Percentiles rank a stretch among this genome's conserved stretches.
phyloP scores from a whole-genome alignment of 2,329 filamentous ascomycete genomes.

The Hypoxylon sp. region DNA sequence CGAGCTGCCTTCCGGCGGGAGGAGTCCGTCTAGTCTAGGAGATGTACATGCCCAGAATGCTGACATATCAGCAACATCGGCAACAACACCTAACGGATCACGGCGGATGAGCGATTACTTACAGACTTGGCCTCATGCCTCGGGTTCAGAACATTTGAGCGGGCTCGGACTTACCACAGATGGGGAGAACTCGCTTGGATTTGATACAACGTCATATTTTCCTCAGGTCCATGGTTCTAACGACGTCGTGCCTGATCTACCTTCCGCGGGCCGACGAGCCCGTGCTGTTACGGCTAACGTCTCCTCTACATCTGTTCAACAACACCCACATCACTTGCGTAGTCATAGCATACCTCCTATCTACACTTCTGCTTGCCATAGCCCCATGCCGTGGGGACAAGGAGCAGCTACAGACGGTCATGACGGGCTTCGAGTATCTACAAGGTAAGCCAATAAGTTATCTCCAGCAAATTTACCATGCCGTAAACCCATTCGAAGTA shows the following conservation, averaged over 20 bases:
- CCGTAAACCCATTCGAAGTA: not conserved
- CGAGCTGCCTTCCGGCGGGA: constrained; percentile 47
- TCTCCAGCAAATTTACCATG: not conserved
- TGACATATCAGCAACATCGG: constrained; percentile 32
- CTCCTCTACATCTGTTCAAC: constrained; percentile 43
- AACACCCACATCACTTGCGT: constrained; percentile 48
- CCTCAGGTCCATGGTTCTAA: constrained; percentile 46
- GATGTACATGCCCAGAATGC: constrained; percentile 42
- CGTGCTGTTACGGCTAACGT: constrained; percentile 50
- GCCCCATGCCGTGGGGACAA: constrained; percentile 50
- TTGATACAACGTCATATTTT: constrained; percentile 48
- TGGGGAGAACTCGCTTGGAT: constrained; percentile 48
- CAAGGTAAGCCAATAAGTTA: constrained; percentile 44
- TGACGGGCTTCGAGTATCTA: constrained; percentile 49
- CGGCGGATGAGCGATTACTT: constrained; percentile 51
- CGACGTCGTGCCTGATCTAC: constrained; percentile 49
- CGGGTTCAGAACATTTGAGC: constrained; percentile 47
- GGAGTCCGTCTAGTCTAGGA: constrained; percentile 49
- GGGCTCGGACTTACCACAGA: constrained; percentile 51
- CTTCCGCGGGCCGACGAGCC: constrained; percentile 44
- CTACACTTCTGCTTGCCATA: constrained; percentile 49
- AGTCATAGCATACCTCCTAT: constrained; percentile 53
- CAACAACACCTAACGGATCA: constrained; percentile 43
- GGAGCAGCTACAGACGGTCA: constrained; percentile 44
- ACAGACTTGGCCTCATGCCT: constrained; percentile 50